These are phyloP conservation scores for Chaetomium tenue DNA, from an alignment of 495 filamentous ascomycete species.

Conservation along the genomic window DNA sequence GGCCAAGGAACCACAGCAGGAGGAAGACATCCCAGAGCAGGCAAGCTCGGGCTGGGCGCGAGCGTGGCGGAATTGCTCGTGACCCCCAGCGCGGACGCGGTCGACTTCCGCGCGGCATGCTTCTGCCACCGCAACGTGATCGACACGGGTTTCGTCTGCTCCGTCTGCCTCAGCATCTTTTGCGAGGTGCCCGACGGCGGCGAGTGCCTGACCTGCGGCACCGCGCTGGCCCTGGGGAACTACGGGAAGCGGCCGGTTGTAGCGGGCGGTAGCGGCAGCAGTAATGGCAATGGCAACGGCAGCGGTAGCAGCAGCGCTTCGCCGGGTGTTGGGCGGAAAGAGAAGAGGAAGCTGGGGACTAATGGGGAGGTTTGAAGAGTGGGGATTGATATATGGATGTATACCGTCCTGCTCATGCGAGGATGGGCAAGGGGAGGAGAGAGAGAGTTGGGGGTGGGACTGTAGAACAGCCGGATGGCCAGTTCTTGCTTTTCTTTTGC, in stretches of 20 bases:
- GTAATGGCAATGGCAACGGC: neutral
- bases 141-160: conserved; percentile 92
- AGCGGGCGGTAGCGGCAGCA: conserved; percentile 52
- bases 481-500: neutral
- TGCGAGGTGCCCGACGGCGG: conserved; percentile 52
- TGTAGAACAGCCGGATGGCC: neutral
- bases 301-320: neutral
- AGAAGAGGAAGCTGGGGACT: conserved; percentile 37
- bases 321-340: conserved; percentile 14
- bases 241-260: conserved; percentile 74
- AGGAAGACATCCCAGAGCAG: neutral
- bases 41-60: conserved; percentile 16
- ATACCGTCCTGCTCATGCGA: no score
- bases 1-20: neutral
- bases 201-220: conserved; percentile 88
- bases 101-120: conserved; percentile 95
- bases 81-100: conserved; percentile 74
- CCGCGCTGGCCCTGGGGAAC: conserved; percentile 69
- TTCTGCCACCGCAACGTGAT: conserved; percentile 93
- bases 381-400: neutral
- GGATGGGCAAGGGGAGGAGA: neutral
- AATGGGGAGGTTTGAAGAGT: conserved; percentile 20
- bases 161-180: conserved; percentile 83
- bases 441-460: neutral
- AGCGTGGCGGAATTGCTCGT: conserved; percentile 52